Percentiles rank a stretch among this genome's conserved stretches.
These are phyloP conservation scores for Tilletia indica DNA, from an alignment of 1,284 basidiomycete genomes.

Conservation along the genomic window DNA sequence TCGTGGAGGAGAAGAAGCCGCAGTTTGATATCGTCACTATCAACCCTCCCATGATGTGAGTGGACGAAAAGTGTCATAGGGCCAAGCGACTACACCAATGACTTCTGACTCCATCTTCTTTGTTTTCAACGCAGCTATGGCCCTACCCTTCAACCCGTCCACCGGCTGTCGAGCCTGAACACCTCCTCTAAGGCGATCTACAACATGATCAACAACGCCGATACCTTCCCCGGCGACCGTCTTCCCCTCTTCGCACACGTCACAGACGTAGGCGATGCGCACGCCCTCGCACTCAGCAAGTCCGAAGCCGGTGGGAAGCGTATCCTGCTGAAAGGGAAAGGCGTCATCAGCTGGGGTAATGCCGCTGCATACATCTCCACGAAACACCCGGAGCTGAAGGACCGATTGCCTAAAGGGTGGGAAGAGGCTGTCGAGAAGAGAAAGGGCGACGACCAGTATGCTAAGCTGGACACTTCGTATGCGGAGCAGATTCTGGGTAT, in stretches of 20 bases:
- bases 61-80: background rate
- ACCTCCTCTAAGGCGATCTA: conserved; percentile 46
- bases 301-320: conserved; percentile 34
- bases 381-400: conserved; percentile 32
- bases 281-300: conserved; percentile 42
- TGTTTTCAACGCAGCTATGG: conserved; percentile 26
- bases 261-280: conserved; percentile 46
- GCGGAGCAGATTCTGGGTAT: conserved; percentile 34
- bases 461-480: conserved; percentile 34
- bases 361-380: conserved; percentile 38
- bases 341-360: conserved; percentile 41
- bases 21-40: conserved; percentile 34
- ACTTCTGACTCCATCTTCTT: background rate
- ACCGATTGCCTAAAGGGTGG: conserved; percentile 45
- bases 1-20: conserved; percentile 38
- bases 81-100: no score
- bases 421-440: conserved; percentile 28
- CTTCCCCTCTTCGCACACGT: conserved; percentile 55
- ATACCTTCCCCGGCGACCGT: conserved; percentile 47
- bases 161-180: conserved; percentile 40
- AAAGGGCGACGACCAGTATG: conserved; percentile 26
- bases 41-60: conserved; percentile 48
- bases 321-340: conserved; percentile 38
- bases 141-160: conserved; percentile 37
- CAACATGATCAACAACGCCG: conserved; percentile 29